Base-by-base conservation (phyloP, 805 yeast genomes). In the Starmerella powellii region DNA sequence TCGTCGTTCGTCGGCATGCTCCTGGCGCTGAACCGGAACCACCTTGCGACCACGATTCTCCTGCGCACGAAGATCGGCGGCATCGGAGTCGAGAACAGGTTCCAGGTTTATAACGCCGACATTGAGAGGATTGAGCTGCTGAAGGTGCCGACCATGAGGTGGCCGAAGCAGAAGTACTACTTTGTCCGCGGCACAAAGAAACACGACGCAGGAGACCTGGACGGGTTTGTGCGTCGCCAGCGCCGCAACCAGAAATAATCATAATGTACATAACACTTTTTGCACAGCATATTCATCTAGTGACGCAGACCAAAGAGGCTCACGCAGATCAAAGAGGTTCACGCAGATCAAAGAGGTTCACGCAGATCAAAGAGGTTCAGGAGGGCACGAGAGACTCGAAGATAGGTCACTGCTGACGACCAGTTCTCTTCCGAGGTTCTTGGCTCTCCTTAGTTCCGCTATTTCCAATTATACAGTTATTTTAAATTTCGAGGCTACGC, bases 91-190 rank as follows among this genome's bases (percentile, higher is more conserved):
- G 97, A 88, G 57, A 65, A 79, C 48, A 70, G 88, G 48, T 74
- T 86, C 37, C 87, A 88, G 23, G 63, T 88, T 20, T 88, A 70
- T 66, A 80, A 80, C 48, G 95, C 96, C 6, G 67, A 75, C 41
- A 70, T 91, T 42, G 73, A 76, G 48, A 74, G 79, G 61, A 69
- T 88, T 40, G 96, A 87, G 62, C 61, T 86, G 31, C 62, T 88
- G 48, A 72, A 81, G 62, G 78, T 78, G 62, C 88, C 94, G 19
- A 52, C 57, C 49, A 73, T 72, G 56, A 78, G 84, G 62, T 75
- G 80, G 68, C 68, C 71, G 48, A 76, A 94, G 73, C 75, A 76
- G 64, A 88, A 84, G 69, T 88, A 85, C 55, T 87, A 80, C 70
- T 91, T 84, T 64, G 80, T 91, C 57, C 80, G 95, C 66, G 80